Conservation (phyloP, 805 yeast species). For the Nakazawaea peltata region DNA sequence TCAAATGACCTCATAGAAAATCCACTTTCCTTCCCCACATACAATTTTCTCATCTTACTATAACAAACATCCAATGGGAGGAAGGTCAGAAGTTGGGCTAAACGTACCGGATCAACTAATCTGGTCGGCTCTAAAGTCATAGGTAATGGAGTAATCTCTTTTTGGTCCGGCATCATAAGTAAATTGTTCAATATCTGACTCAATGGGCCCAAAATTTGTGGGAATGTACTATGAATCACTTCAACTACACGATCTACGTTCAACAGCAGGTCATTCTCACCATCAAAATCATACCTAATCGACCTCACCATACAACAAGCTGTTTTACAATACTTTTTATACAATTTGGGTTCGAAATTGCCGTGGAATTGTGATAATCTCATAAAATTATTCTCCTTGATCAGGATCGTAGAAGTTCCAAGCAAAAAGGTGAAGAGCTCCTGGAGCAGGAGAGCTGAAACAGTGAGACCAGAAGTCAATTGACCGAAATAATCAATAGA, state of each 20-base stretch:
- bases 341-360: conserved; percentile 19
- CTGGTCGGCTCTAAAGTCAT: conserved; percentile 20
- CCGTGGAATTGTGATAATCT: conserved; percentile 15
- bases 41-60: conserved; percentile 50
- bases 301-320: conserved; percentile 41
- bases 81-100: conserved; percentile 30
- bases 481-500: conserved; percentile 31
- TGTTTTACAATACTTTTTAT: conserved; percentile 33
- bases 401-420: conserved; percentile 28
- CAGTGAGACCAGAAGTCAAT: no score
- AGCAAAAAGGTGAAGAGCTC: conserved; percentile 38
- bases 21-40: conserved; percentile 69
- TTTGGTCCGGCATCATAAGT: conserved; percentile 20
- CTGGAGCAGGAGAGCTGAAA: conserved; percentile 28
- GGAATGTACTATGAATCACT: conserved; percentile 21
- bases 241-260: background rate
- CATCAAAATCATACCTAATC: conserved; percentile 33
- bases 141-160: conserved; percentile 3
- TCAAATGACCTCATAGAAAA: conserved; percentile 86
- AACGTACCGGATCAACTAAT: conserved; percentile 27
- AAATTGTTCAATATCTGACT: conserved; percentile 34
- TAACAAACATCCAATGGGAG: conserved; percentile 31
- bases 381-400: conserved; percentile 12
- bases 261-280: conserved; percentile 13
- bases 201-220: conserved; percentile 37